A percentile compares a stretch with the other conserved stretches of the same genome.
Conservation (phyloP, 1,139 yeast species). For the Debaryomyces singareniensis region DNA sequence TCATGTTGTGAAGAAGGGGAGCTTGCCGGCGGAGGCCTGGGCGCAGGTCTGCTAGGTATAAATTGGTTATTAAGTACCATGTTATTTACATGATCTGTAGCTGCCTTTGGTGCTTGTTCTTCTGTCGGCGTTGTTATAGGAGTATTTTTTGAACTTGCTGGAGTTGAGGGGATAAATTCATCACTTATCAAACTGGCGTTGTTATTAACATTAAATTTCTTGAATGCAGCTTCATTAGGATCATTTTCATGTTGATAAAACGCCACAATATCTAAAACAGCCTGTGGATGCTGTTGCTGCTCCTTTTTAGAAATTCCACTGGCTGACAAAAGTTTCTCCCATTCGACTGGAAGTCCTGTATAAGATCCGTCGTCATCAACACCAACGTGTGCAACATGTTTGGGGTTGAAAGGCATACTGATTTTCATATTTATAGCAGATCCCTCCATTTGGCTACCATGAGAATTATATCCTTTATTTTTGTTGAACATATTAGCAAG, state of each 20-base stretch:
- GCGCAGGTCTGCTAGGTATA: slow-evolving; percentile 67
- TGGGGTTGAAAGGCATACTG: slow-evolving; percentile 84
- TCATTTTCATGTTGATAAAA: slow-evolving; percentile 69
- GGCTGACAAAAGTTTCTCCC: slow-evolving; percentile 79
- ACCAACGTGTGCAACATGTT: slow-evolving; percentile 91
- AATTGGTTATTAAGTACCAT: slow-evolving; percentile 36
- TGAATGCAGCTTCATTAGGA: slow-evolving; percentile 67
- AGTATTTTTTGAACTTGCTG: slow-evolving; percentile 18
- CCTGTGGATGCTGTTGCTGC: slow-evolving; percentile 88
- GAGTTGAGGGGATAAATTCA: slow-evolving; percentile 18
- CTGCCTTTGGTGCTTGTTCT: slow-evolving; percentile 3
- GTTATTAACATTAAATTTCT: slow-evolving; percentile 55
- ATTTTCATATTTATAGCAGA: slow-evolving; percentile 51
- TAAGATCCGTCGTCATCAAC: slow-evolving; percentile 83
- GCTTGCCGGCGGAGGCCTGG: slow-evolving; percentile 38
- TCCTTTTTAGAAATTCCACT: slow-evolving; percentile 83
- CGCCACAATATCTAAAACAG: slow-evolving; percentile 87
- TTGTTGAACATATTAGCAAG: slow-evolving; percentile 37
- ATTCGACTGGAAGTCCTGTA: slow-evolving; percentile 86
- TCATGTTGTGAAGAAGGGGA: slow-evolving; percentile 4
- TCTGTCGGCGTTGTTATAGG: slow-evolving; percentile 10
- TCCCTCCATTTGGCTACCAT: slow-evolving; percentile 12
- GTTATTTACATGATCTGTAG: slow-evolving; percentile 12
- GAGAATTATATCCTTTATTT: slow-evolving; percentile 12
- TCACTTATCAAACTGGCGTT: slow-evolving; percentile 16